These are phyloP conservation scores for Leishmania tarentolae DNA, from an alignment of 208 protist genomes.

Conservation along the genomic window DNA sequence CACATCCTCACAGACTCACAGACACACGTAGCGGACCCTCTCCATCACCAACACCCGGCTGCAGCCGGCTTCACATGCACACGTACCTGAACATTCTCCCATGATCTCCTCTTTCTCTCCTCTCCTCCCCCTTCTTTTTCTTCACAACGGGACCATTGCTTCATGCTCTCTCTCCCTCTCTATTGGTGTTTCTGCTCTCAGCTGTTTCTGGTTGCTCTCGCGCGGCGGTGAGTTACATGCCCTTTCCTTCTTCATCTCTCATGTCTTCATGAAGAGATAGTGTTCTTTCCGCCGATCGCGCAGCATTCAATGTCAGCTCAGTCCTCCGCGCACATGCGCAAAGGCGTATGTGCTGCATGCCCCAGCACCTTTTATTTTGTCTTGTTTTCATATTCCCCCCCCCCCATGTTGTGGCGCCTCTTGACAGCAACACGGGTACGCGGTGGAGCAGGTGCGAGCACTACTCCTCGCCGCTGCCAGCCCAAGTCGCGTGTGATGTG, in stretches of 20 bases:
- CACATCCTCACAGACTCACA: conserved; percentile 3
- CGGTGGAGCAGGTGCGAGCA: conserved; percentile 1
- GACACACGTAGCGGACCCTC: neutral
- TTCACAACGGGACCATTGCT: neutral
- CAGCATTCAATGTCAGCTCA: neutral
- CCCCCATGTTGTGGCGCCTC: neutral
- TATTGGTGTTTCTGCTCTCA: neutral
- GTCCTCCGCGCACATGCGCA: neutral
- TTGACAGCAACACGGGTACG: neutral
- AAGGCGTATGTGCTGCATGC: neutral
- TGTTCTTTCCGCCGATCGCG: neutral
- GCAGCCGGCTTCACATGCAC: neutral
- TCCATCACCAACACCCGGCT: neutral
- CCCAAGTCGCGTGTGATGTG: neutral
- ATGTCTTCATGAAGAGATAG: neutral
- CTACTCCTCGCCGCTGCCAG: neutral
- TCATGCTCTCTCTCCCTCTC: neutral
- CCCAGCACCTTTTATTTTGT: neutral
- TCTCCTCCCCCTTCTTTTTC: conserved; percentile 1
- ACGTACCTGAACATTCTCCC: neutral
- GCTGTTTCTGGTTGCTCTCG: neutral
- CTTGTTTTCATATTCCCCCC: neutral
- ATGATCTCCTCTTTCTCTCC: neutral
- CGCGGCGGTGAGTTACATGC: neutral
- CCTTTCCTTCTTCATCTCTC: neutral